Base-by-base conservation (phyloP, 768 basidiomycete species). In the Paxillus ammoniavirescens region DNA sequence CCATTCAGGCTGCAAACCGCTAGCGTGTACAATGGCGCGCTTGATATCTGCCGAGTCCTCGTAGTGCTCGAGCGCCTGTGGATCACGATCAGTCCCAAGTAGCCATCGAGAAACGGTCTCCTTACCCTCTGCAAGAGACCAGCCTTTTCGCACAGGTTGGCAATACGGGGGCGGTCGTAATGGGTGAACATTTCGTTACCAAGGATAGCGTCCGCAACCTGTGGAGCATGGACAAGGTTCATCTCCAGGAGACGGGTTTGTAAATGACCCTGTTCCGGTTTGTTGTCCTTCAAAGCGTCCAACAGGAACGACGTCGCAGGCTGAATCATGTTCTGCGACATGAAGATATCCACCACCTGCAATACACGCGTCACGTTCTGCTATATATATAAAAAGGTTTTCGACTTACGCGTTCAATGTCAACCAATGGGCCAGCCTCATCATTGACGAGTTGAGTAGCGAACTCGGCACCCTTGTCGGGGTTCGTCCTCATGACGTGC, bases 271-370 rank as follows among this genome's bases (percentile, higher is more conserved):
- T 99, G 96, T 70, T 99, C 97, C 0, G 95, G 91, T 68, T 90
- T 90, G 77, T 99, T 98, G 52, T 99, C 97, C 77, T 99, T 98
- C 62, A 99, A 79, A 18, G 95, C 97, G 66, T 98, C 97, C 54
- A 99, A 75, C 45, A 98, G 76, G 86, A 99, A 98, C 1, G 93
- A 95, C 0, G 97, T 99, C 5, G 97, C 97, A 17, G 95, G 96
- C 71, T 98, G 97, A 53, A 98, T 95, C 93, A 98, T 93, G 74
- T 98, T 98, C 69, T 97, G 95, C 0, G 90, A 89, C 93, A 98
- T 97, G 79, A 99, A 98, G 63, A 98, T 97, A 65, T 99, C 97
- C 55, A 98, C 94, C 50, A 98, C 91, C 86, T 89, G 30, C 43
- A 31, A 52, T n/a, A 43, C 43, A 31, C 48, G 43, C 42, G 18